Conservation (phyloP, 78 protist genomes). For the Goniomonas avonlea region DNA sequence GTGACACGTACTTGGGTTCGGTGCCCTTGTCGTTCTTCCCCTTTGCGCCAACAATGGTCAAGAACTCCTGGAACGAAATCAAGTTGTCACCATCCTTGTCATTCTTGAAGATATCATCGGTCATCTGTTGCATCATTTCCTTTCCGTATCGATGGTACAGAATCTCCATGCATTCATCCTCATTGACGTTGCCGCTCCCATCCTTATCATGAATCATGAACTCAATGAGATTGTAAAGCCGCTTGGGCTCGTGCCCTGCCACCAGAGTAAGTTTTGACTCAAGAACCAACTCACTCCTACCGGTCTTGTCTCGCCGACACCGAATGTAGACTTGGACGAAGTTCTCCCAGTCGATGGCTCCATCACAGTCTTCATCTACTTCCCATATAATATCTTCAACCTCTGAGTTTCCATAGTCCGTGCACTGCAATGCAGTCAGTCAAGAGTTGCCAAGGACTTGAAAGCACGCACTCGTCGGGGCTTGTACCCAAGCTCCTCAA, state of each 20-base stretch:
- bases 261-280: background rate
- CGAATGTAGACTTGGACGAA: conserved; percentile 9
- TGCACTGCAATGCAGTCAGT: too few relatives aligned
- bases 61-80: conserved; percentile 13
- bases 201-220: conserved; percentile 18
- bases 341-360: conserved; percentile 14
- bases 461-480: too few relatives aligned
- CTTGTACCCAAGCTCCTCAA: background rate
- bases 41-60: background rate
- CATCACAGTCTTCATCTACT: conserved; percentile 8
- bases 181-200: conserved; percentile 1
- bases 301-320: background rate
- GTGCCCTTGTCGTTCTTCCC: background rate
- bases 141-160: conserved; percentile 14
- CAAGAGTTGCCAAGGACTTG: too few relatives aligned
- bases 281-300: background rate
- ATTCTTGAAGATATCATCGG: conserved; percentile 11
- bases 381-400: conserved; percentile 16
- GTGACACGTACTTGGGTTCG: background rate
- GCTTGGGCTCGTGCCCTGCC: conserved; percentile 9
- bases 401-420: conserved; percentile 1
- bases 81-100: background rate
- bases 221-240: conserved; percentile 7
- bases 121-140: background rate
- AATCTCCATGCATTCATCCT: conserved; percentile 19